A percentile compares a stretch with the other conserved stretches of the same genome.
Conservation (phyloP, 2,329 filamentous ascomycete species). For the Fusarium sulawesiense region DNA sequence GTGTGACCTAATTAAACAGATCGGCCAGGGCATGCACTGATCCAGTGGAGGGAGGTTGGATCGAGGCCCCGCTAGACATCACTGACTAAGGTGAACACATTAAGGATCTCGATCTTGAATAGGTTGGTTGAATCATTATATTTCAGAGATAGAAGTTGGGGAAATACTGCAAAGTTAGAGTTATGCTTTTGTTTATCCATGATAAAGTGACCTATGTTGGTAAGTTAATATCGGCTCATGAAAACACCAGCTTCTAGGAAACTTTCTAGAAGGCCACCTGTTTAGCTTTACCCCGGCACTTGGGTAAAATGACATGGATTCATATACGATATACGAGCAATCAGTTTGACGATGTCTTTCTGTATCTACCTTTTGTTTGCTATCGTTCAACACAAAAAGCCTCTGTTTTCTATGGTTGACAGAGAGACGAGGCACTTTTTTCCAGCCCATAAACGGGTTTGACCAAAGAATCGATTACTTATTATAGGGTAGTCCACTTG, state of each 20-base stretch:
- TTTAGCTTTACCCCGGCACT: neutral
- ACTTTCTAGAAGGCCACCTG: neutral
- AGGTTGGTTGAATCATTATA: neutral
- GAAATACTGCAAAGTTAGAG: neutral
- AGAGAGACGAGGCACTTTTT: neutral
- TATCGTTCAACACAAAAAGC: neutral
- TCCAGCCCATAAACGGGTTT: neutral
- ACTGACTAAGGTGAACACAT: conserved; percentile 4
- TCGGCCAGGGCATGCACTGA: neutral
- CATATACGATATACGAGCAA: neutral
- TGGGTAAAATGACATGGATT: neutral
- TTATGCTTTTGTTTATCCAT: neutral
- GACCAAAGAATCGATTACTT: neutral
- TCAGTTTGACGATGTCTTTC: neutral
- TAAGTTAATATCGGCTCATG: neutral
- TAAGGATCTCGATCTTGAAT: neutral
- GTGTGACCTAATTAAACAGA: conserved; percentile 12
- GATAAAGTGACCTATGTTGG: neutral
- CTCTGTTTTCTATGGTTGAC: neutral
- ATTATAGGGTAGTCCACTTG: neutral
- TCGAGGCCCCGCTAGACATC: conserved; percentile 3
- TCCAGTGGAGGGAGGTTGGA: conserved; percentile 5
- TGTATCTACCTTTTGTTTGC: neutral
- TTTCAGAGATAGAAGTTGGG: neutral
- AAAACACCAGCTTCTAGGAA: neutral